phyloP scores from a whole-genome alignment of 306 rosid genomes.

The Medicago truncatula region DNA sequence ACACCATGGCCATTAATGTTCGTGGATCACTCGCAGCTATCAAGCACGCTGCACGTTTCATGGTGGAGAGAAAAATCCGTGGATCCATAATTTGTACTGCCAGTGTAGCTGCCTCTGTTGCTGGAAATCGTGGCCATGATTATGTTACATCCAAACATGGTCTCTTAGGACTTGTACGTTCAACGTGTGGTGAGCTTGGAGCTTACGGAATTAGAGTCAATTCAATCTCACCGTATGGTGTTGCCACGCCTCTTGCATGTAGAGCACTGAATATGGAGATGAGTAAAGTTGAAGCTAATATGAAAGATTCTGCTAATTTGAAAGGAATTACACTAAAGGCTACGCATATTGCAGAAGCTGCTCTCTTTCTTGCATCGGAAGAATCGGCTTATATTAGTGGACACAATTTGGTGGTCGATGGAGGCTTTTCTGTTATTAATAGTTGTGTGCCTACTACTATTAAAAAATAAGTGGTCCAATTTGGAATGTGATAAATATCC shows the following conservation, averaged over 20 bases:
- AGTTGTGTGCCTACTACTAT: too few relatives aligned
- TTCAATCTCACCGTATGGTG: conserved; percentile 61
- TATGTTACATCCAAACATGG: conserved; percentile 67
- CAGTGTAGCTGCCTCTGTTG: conserved; percentile 63
- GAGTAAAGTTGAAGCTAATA: conserved; percentile 47
- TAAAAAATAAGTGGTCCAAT: too few relatives aligned
- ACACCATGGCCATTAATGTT: conserved; percentile 63
- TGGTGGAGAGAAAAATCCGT: conserved; percentile 53
- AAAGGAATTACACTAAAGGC: conserved; percentile 64
- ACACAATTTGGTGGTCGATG: conserved; percentile 65
- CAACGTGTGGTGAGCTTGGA: conserved; percentile 72
- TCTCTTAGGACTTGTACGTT: conserved; percentile 61
- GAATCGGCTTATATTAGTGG: conserved; percentile 73
- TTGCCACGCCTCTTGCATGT: conserved; percentile 69
- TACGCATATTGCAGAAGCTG: conserved; percentile 72
- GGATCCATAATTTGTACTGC: conserved; percentile 83
- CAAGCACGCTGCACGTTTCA: conserved; percentile 68
- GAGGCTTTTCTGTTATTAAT: conserved; percentile 65
- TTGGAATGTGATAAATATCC: too few relatives aligned
- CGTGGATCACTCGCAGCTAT: conserved; percentile 59
- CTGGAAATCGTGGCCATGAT: conserved; percentile 52
- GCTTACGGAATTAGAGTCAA: conserved; percentile 76
- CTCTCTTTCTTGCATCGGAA: conserved; percentile 77
- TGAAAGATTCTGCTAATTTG: conserved; percentile 48
- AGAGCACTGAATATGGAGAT: conserved; percentile 34